Percentiles rank a stretch among this genome's conserved stretches.
Conservation (phyloP, 1,284 basidiomycete species). For the Moniliophthora roreri region DNA sequence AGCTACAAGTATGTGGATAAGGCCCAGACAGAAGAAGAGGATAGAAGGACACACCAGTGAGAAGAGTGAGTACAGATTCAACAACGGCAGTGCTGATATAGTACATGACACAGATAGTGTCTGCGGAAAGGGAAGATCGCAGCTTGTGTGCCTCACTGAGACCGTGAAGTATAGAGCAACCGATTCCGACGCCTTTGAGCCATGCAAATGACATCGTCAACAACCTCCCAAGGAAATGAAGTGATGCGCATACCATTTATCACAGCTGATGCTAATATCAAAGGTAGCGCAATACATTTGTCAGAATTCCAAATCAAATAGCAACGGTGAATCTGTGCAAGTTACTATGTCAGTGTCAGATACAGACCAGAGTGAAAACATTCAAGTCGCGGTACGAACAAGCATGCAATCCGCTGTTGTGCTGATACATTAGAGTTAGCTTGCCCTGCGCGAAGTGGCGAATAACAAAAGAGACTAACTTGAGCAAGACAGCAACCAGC, state of each 20-base stretch:
- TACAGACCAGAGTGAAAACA: too few species aligned
- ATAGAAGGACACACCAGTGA: neutral
- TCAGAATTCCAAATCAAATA: neutral
- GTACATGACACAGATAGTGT: neutral
- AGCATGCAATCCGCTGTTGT: conserved; percentile 3
- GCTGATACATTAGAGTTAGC: neutral
- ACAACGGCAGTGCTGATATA: neutral
- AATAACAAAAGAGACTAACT: neutral
- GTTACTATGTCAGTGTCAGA: neutral
- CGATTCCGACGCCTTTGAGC: too few species aligned
- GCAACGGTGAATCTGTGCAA: conserved; percentile 4
- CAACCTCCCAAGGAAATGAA: neutral
- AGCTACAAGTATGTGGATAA: neutral
- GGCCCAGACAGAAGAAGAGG: neutral
- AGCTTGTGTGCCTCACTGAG: too few species aligned
- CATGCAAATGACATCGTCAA: neutral
- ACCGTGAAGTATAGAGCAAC: too few species aligned
- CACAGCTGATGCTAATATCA: neutral
- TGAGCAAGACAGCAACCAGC: neutral
- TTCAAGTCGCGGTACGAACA: neutral
- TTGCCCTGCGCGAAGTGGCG: too few species aligned
- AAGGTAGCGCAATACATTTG: neutral
- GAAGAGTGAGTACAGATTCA: neutral
- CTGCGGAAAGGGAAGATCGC: neutral
- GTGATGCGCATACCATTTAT: neutral